Percentiles rank a stretch among this genome's conserved stretches.
These are phyloP conservation scores for Colletotrichum sidae DNA, from an alignment of 2,329 filamentous ascomycete genomes.

Conservation along the genomic window DNA sequence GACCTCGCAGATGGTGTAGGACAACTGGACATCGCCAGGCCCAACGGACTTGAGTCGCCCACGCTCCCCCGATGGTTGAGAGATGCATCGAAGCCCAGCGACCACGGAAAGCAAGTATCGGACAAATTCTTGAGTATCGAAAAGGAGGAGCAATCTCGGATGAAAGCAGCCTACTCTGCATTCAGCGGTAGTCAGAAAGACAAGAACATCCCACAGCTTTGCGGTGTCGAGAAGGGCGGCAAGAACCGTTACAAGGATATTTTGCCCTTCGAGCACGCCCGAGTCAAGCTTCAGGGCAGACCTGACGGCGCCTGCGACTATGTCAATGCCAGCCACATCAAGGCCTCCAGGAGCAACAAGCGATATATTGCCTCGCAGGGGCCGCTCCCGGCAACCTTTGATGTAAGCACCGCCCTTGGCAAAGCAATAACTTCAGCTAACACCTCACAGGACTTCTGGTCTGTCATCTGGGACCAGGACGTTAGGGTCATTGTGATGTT, in stretches of 20 bases:
- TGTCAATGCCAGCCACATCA: conserved; percentile 91
- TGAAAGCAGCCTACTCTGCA: conserved; percentile 79
- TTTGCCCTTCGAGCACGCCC: conserved; percentile 92
- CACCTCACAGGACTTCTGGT: conserved; percentile 87
- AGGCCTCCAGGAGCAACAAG: conserved; percentile 85
- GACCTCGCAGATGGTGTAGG: conserved; percentile 94
- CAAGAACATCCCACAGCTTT: conserved; percentile 68
- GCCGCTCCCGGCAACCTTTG: conserved; percentile 90
- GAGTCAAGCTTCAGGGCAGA: conserved; percentile 82
- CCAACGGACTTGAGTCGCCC: conserved; percentile 57
- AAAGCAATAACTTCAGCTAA: background rate
- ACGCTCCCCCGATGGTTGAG: conserved; percentile 82
- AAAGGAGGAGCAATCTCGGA: conserved; percentile 86
- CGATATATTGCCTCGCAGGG: conserved; percentile 96
- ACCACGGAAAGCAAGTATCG: conserved; percentile 84
- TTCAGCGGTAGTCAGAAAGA: conserved; percentile 50
- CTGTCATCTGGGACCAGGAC: conserved; percentile 96
- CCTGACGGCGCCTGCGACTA: conserved; percentile 84
- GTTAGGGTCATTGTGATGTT: conserved; percentile 96
- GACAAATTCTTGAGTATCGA: conserved; percentile 89
- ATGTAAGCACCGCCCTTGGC: conserved; percentile 66
- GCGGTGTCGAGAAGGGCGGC: conserved; percentile 90
- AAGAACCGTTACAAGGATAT: conserved; percentile 99
- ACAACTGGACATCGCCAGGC: conserved; percentile 72
- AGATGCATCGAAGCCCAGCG: conserved; percentile 71